Conservation (phyloP, 225 moss, liverwort and hornwort species). For the Thuidium tamariscinum region DNA sequence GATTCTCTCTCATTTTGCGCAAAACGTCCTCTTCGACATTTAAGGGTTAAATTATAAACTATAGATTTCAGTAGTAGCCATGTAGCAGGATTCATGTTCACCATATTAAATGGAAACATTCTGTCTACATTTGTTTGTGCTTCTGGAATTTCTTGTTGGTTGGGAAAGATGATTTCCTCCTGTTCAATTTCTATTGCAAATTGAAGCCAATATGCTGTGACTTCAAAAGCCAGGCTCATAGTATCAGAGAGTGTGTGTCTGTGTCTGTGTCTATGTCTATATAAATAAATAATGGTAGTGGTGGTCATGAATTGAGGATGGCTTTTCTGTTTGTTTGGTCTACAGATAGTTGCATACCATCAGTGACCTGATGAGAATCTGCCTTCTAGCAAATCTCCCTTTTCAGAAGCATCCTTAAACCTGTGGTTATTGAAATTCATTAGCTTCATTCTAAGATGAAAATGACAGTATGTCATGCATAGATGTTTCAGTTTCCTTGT, state of each 20-base stretch:
- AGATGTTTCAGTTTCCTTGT: no score
- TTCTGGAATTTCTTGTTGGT: background rate
- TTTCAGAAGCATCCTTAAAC: background rate
- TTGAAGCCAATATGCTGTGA: background rate
- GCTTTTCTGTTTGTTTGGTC: background rate
- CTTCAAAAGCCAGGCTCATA: no score
- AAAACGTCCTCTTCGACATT: no score
- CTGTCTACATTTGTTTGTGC: background rate
- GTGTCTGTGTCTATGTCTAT: no score
- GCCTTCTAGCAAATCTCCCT: background rate
- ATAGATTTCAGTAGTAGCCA: background rate
- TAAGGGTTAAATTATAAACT: no score
- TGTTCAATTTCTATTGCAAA: background rate
- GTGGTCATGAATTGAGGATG: background rate
- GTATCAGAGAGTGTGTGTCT: no score
- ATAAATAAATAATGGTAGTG: background rate
- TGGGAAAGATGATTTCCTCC: no score
- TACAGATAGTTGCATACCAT: background rate
- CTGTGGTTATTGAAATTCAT: background rate
- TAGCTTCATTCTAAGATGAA: background rate
- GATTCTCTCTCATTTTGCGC: no score
- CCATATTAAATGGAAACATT: background rate
- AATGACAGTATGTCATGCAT: background rate
- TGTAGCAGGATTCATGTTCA: background rate
- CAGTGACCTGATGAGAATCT: background rate